Evolutionary conservation across 768 basidiomycete species (phyloP), one percentile per base, ranked within the genome.

Genomic region (Russula sp.): DNA sequence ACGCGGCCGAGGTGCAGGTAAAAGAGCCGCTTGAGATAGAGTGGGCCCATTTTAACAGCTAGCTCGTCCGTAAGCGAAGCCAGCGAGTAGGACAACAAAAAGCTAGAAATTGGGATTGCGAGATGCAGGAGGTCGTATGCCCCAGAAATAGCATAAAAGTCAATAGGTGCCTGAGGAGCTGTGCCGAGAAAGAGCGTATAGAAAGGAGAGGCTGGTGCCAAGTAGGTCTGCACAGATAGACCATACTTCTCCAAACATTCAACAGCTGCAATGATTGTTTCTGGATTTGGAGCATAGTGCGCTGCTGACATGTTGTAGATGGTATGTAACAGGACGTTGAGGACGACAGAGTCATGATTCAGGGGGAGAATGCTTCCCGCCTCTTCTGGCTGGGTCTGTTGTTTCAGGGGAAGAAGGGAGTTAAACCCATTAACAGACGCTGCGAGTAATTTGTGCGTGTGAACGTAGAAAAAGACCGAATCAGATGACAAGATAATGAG

Each of bases 401-500:
- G 71, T 34, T 75, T 65, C 1, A 77, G 68, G 5, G 85, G 80
- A 20, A 93, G 73, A 45, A 83, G 78, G 5, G 78, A 75, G 49
- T 80, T 78, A 73, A 92, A 91, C 13, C 72, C 74, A 65, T 90
- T 93, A 36, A 75, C 73, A 13, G 91, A 93, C 11, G 76, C 78
- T 3, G 73, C 69, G 38, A 87, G 76, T 46, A 93, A 75, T 55
- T 82, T 67, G 46, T 82, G 75, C 0, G 78, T 75, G 70, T 92
- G 88, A 7, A 86, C 85, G 69, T 92, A 92, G 78, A 93, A 93
- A 73, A 90, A 90, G 43, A 93, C 88, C 18, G 81, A 79, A 69
- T 93, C 91, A 34, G 83, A 78, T 2, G 88, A 85, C 58, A 90
- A 74, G 53, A 90, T 73, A 66, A 87, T 77, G 47, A 83, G 66